Conservation (phyloP, 495 filamentous ascomycete genomes). For the Tuber brumale region DNA sequence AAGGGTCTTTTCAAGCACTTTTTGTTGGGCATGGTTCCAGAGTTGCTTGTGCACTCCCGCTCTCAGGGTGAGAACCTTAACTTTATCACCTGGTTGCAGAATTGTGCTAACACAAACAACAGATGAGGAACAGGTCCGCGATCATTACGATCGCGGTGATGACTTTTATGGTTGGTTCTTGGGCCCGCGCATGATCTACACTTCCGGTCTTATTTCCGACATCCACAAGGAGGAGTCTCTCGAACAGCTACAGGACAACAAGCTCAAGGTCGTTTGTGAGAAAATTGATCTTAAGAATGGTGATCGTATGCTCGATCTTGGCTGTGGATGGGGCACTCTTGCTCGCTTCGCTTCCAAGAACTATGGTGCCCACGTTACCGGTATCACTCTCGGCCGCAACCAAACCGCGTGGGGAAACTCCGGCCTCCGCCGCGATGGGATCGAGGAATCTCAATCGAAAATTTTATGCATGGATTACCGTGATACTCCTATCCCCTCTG, state of each 20-base stretch:
- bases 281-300: constrained; percentile 69
- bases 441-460: constrained; percentile 63
- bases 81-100: neutral
- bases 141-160: constrained; percentile 81
- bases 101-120: constrained; percentile 12
- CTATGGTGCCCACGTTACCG: constrained; percentile 71
- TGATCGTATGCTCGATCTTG: constrained; percentile 72
- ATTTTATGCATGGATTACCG: constrained; percentile 82
- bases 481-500: constrained; percentile 64
- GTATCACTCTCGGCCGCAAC: constrained; percentile 74
- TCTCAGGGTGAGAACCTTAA: constrained; percentile 55
- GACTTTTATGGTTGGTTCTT: constrained; percentile 89
- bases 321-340: constrained; percentile 83
- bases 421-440: constrained; percentile 61
- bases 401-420: constrained; percentile 78
- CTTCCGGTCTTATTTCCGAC: constrained; percentile 73
- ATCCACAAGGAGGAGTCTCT: constrained; percentile 67
- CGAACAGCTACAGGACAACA: constrained; percentile 85
- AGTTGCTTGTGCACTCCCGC: constrained; percentile 71
- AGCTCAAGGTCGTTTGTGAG: constrained; percentile 75
- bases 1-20: constrained; percentile 61
- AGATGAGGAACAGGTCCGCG: constrained; percentile 84
- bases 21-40: constrained; percentile 64
- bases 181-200: constrained; percentile 86
- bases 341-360: constrained; percentile 70